Evolutionary conservation across 1,139 yeast species (phyloP), one percentile per base, ranked within the genome.

Genomic region (Yamadazyma mexicana): DNA sequence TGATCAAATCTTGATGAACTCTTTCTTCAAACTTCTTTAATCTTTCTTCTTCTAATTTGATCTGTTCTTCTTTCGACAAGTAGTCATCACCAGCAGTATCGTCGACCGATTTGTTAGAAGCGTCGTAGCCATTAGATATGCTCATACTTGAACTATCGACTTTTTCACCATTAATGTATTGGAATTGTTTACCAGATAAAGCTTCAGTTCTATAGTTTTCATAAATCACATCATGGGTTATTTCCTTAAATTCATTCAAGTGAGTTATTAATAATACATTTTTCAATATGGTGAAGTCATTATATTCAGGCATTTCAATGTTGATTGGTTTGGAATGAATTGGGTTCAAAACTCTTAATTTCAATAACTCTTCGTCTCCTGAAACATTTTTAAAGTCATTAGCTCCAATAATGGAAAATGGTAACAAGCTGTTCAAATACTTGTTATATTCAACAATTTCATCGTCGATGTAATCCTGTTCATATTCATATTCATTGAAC

Each of bases 1-100:
- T 79, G 54, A 86, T 73, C 62, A 92, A 75, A 60, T 91, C 98
- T 56, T 85, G 86, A 61, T 88, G 96, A 17, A 92, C 96, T 51
- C 96, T 75, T 58, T 83, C 87, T 62, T 85, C 94, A 56, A 83
- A 85, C 39, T 86, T 87, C 56, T 72, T 79, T 54, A 85, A 70
- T 59, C 92, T 76, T 60, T 84, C 92, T 62, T 85, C 92, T 59
- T 85, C 94, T 42, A 83, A 67, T 58, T 82, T 79, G 52, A 85
- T 85, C 59, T 84, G 92, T 58, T 84, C 92, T 60, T 85, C 94
- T 63, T 86, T 83, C 37, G 81, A 78, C 51, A 78, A 54, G 54
- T 81, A 82, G 45, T 61, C 65, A 8, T 68, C 58, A 24, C 76
- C 76, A 39, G 69, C 73, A 14, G 29, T 40, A 14, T 24, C 18